Evolutionary conservation across 257 asterid genomes (phyloP).

Genomic region (Solanum etuberosum): DNA sequence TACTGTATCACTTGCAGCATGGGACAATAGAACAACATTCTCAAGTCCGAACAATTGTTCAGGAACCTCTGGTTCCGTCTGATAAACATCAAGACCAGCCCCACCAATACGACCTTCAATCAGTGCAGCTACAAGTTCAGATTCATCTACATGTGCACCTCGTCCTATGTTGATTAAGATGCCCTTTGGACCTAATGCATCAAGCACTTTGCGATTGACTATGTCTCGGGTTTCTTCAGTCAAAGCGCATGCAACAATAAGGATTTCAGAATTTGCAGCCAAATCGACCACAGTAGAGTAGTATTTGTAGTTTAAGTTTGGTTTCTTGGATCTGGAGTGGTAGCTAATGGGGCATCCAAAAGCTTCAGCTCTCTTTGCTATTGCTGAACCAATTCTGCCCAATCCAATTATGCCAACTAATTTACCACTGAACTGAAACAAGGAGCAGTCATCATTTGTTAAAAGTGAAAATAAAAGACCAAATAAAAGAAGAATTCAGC

Average conservation of each 20-base stretch:
- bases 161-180: conserved; percentile 62
- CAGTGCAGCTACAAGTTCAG: conserved; percentile 54
- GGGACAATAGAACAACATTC: conserved; percentile 61
- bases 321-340: conserved; percentile 56
- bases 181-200: conserved; percentile 67
- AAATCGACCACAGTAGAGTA: conserved; percentile 34
- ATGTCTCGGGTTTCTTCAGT: conserved; percentile 54
- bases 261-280: conserved; percentile 47
- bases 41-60: conserved; percentile 38
- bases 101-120: conserved; percentile 69
- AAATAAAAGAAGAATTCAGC: neutral
- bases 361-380: conserved; percentile 71
- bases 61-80: conserved; percentile 62
- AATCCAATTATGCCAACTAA: conserved; percentile 65
- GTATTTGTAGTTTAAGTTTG: conserved; percentile 32
- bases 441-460: neutral
- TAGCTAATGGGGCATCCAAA: conserved; percentile 61
- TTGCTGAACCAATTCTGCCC: conserved; percentile 80
- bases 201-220: conserved; percentile 40
- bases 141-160: conserved; percentile 59
- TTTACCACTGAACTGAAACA: conserved; percentile 68
- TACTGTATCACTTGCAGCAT: conserved; percentile 51
- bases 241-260: conserved; percentile 51
- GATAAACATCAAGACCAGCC: conserved; percentile 82
- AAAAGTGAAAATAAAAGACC: neutral